A percentile compares a stretch with the other conserved stretches of the same genome.
phyloP scores from a whole-genome alignment of 1,139 yeast genomes.

The Geotrichum fermentans region DNA sequence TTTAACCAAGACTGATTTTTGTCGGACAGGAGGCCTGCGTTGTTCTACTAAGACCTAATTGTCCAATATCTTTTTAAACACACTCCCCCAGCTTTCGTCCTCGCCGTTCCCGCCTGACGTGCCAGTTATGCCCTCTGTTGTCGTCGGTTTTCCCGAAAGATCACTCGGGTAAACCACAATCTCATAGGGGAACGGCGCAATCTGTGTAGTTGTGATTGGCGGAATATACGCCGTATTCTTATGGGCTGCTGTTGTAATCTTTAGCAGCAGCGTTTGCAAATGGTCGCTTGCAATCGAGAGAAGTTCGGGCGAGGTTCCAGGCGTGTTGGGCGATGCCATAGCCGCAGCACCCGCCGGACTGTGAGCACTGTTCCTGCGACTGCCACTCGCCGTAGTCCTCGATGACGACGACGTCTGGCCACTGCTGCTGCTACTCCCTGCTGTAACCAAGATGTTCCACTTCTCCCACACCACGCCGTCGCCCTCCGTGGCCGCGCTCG shows the following conservation, averaged over 20 bases:
- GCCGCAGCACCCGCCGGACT: neutral
- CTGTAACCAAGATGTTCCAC: neutral
- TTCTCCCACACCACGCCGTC: neutral
- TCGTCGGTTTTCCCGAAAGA: neutral
- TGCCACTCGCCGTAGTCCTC: too few species aligned
- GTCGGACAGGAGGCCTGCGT: too few species aligned
- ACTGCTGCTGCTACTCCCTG: neutral
- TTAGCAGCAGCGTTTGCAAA: constrained; percentile 44
- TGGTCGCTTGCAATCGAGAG: constrained; percentile 11
- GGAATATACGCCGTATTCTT: constrained; percentile 63
- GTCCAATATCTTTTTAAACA: constrained; percentile 34
- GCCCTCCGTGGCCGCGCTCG: neutral
- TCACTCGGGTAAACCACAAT: constrained; percentile 31
- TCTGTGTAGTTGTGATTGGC: constrained; percentile 62
- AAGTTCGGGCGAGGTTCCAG: neutral
- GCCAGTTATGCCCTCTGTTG: neutral
- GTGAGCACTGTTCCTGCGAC: neutral
- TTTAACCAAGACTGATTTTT: too few species aligned
- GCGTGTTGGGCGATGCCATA: neutral
- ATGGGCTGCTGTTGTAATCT: constrained; percentile 51
- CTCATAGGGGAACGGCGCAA: constrained; percentile 62
- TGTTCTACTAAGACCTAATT: too few species aligned
- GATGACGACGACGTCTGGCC: too few species aligned
- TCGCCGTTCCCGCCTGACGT: constrained; percentile 1
- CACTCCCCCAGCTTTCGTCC: constrained; percentile 34